These are phyloP conservation scores for Cadophora malorum DNA, from an alignment of 2,329 filamentous ascomycete species.

Conservation along the genomic window DNA sequence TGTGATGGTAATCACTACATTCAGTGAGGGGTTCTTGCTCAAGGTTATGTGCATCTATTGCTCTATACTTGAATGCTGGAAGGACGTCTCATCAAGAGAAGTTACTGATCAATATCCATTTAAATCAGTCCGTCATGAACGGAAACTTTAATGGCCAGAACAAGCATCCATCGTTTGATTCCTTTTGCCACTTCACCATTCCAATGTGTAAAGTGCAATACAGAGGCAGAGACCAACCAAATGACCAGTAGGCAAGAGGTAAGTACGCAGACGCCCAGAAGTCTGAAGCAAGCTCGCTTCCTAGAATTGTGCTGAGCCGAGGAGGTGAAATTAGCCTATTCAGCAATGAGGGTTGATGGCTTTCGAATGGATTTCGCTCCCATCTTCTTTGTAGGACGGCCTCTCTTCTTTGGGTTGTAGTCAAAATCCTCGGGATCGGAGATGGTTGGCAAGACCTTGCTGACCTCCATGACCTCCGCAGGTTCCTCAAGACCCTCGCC, in stretches of 20 bases:
- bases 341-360: neutral
- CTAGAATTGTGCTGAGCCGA: neutral
- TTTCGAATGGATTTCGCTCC: neutral
- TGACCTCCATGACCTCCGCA: neutral
- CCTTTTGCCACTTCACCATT: neutral
- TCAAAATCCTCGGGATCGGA: neutral
- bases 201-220: neutral
- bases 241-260: neutral
- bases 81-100: too few species aligned
- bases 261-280: neutral
- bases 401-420: conserved; percentile 4
- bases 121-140: neutral
- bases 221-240: neutral
- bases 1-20: too few species aligned
- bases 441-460: neutral
- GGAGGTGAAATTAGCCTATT: neutral
- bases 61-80: too few species aligned
- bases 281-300: neutral
- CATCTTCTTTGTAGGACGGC: neutral
- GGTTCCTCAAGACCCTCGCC: neutral
- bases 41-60: too few species aligned
- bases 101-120: too few species aligned
- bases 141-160: neutral
- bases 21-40: too few species aligned
- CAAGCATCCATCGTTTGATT: neutral